Base-by-base conservation (phyloP, 1,284 basidiomycete genomes). In the Tylopilus orsonianus region DNA sequence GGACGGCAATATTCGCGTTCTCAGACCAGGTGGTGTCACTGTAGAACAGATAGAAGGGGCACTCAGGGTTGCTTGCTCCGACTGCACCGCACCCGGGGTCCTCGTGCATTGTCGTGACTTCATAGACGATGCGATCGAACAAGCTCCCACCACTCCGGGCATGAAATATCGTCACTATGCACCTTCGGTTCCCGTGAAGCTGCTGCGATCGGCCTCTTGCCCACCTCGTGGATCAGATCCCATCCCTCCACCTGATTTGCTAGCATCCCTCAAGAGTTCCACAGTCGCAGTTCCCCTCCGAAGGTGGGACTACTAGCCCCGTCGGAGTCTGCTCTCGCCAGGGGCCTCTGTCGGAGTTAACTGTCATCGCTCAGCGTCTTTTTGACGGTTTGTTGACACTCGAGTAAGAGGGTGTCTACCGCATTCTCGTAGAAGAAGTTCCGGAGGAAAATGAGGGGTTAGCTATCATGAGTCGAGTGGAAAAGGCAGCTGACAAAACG, bases 131-230 rank as follows among this genome's bases (percentile, higher is more conserved):
- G 69, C 66, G 18, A 72, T 89, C 51, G 87, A 90, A 63, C 73
- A 75, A 40, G 80, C 85, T 1, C 96, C 96, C 2, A 95, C 93
- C 1, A 99, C 97, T 0, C 97, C 97, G 0, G 97, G 97, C n/a
- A 97, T 98, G 95, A 99, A 99, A 71, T 99, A 99, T 68, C 81
- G 90, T 44, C 97, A 99, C 71, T 99, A 99, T 67, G 90, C 94
- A 22, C 96, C 96, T 1, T 75, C 83, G 1, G 83, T 93, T 10
- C 91, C 93, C 2, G 88, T 95, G 18, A 82, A 80, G 22, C 75
- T 97, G 7, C 71, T 96, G 22, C 73, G 81, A 48, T 83, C 85
- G 44, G 57, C 68, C 47, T 69, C 75, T 18, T 46, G 60, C 24
- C 73, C 75, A 34, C 72, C 78, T 6, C 30, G 50, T 8, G 69